Percentiles rank a stretch among this genome's conserved stretches.
Evolutionary conservation across 78 protist genomes (phyloP).

Genomic region (Emiliania huxleyi): DNA sequence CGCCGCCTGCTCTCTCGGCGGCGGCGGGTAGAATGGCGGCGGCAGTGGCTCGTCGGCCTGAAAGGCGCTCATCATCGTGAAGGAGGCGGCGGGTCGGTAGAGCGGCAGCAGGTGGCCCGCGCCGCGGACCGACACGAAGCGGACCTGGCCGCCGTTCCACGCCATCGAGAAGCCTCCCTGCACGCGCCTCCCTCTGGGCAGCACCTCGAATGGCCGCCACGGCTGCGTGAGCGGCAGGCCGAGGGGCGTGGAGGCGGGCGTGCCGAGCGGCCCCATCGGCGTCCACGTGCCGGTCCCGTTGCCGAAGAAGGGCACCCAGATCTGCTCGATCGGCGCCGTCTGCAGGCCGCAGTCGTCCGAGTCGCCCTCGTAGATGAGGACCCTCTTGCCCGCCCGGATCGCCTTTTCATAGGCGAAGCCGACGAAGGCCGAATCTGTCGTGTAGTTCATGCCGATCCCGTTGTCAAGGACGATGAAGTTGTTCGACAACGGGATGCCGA

Average conservation of each 20-base stretch:
- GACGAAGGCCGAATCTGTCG: not conserved
- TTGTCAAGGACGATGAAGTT: not conserved
- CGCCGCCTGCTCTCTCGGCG: too few relatives aligned
- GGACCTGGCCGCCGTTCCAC: too few relatives aligned
- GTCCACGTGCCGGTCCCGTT: not conserved
- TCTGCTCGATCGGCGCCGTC: conserved; percentile 21
- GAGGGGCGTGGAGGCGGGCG: not conserved
- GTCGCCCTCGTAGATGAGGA: conserved; percentile 40
- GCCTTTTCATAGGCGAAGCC: conserved; percentile 1
- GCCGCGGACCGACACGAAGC: too few relatives aligned
- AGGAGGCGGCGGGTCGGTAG: too few relatives aligned
- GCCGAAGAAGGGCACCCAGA: conserved; percentile 26
- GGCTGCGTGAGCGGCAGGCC: not conserved
- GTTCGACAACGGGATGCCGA: not conserved
- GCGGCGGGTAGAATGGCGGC: too few relatives aligned
- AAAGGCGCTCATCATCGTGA: too few relatives aligned
- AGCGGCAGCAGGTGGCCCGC: too few relatives aligned
- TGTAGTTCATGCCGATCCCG: not conserved
- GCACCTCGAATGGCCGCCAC: conserved; percentile 21
- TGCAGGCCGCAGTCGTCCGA: conserved; percentile 32
- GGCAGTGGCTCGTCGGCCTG: too few relatives aligned
- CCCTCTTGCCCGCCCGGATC: not conserved
- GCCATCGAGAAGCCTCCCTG: conserved; percentile 35
- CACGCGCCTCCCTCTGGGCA: not conserved
- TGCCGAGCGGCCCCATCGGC: not conserved